Conservation (phyloP, 805 yeast species). For the Wickerhamiella shivajii region DNA sequence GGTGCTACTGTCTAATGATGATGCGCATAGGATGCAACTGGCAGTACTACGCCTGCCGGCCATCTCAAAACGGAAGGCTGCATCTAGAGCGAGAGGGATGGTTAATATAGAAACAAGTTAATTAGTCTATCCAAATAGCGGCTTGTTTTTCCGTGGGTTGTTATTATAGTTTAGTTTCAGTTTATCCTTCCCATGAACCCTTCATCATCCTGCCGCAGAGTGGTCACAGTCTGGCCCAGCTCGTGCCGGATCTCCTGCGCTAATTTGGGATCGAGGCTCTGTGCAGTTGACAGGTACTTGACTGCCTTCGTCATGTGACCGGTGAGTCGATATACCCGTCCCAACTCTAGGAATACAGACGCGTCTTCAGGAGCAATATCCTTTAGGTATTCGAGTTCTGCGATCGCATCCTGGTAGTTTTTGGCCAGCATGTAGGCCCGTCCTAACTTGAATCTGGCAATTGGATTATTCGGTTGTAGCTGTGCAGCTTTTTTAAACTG, state of each 20-base stretch:
- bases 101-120: too few relatives aligned
- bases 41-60: too few relatives aligned
- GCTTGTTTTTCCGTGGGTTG: too few relatives aligned
- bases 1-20: not conserved
- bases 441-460: conserved; percentile 80
- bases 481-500: conserved; percentile 75
- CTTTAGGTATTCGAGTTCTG: conserved; percentile 56
- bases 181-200: too few relatives aligned
- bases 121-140: too few relatives aligned
- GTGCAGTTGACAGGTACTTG: conserved; percentile 72
- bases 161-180: too few relatives aligned
- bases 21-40: not conserved
- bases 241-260: not conserved
- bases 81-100: too few relatives aligned
- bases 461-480: conserved; percentile 70
- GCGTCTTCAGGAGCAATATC: conserved; percentile 89
- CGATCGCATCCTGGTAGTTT: conserved; percentile 55
- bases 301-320: conserved; percentile 66
- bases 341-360: conserved; percentile 76
- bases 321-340: conserved; percentile 67
- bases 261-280: conserved; percentile 76
- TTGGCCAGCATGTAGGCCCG: conserved; percentile 62
- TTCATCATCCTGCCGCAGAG: not conserved
- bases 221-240: not conserved
- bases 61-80: too few relatives aligned